Evolutionary conservation across 352 stramenopile species (phyloP).

Genomic region (Phytophthora podocarpi): DNA sequence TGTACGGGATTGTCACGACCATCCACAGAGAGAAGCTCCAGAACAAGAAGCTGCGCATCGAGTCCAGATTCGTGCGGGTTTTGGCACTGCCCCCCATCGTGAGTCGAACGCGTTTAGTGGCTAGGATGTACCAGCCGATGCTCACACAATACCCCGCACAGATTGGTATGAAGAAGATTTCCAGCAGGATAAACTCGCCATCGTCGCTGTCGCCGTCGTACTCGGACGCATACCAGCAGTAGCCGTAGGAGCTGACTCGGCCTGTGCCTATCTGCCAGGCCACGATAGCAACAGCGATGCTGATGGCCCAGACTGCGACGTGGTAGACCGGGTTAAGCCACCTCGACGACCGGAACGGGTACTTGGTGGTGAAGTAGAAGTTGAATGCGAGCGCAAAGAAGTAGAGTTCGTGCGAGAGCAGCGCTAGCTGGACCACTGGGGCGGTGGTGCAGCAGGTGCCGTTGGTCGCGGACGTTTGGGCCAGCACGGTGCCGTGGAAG

Average conservation of each 20-base stretch:
- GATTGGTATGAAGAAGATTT: conserved; percentile 67
- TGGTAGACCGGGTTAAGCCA: conserved; percentile 79
- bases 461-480: conserved; percentile 54
- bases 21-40: conserved; percentile 77
- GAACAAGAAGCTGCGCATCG: conserved; percentile 78
- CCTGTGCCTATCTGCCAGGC: conserved; percentile 48
- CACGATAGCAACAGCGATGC: conserved; percentile 55
- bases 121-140: conserved; percentile 74
- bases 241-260: conserved; percentile 75
- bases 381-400: conserved; percentile 86
- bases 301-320: conserved; percentile 62
- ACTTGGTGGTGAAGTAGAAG: conserved; percentile 90
- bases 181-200: conserved; percentile 61
- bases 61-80: conserved; percentile 75
- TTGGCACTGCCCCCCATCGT: conserved; percentile 48
- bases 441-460: conserved; percentile 65
- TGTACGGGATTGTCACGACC: conserved; percentile 69
- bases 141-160: conserved; percentile 70
- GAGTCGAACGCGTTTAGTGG: conserved; percentile 72
- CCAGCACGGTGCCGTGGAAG: conserved; percentile 76
- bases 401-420: conserved; percentile 85
- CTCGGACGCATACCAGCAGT: conserved; percentile 76
- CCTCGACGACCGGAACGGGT: conserved; percentile 79
- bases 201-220: conserved; percentile 39
- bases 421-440: conserved; percentile 66